A percentile compares a stretch with the other conserved stretches of the same genome.
These are phyloP conservation scores for Chaetomium tenue DNA, from an alignment of 495 filamentous ascomycete genomes.

Conservation along the genomic window DNA sequence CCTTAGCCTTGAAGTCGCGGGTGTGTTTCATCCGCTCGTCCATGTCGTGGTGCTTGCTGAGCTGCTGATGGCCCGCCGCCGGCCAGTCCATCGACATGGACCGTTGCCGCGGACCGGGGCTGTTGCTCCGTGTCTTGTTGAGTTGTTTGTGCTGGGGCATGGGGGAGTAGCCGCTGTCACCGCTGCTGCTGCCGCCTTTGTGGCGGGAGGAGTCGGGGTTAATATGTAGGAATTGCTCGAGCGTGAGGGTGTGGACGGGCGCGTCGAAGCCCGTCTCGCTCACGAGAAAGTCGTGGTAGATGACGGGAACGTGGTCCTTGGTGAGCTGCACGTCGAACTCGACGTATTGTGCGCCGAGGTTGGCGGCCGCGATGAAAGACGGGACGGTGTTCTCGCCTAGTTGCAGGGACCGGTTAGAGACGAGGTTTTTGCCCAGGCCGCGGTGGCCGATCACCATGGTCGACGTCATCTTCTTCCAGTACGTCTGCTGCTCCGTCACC, in stretches of 20 bases:
- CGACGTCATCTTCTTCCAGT: constrained; percentile 72
- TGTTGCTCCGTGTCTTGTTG: constrained; percentile 36
- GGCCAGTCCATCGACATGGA: constrained; percentile 49
- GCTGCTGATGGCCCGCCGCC: constrained; percentile 17
- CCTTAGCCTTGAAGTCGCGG: constrained; percentile 80
- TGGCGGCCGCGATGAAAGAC: constrained; percentile 95
- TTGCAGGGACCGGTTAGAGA: constrained; percentile 78
- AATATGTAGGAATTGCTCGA: constrained; percentile 91
- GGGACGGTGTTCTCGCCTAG: constrained; percentile 93
- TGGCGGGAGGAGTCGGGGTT: constrained; percentile 52
- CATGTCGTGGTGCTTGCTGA: constrained; percentile 53
- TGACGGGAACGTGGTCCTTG: constrained; percentile 97
- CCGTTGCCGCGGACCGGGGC: constrained; percentile 41
- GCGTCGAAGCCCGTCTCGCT: constrained; percentile 98
- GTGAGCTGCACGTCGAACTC: constrained; percentile 97
- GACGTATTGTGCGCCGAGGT: constrained; percentile 86
- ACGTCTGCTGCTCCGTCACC: constrained; percentile 83
- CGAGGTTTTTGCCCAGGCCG: constrained; percentile 87
- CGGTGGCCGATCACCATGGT: constrained; percentile 95
- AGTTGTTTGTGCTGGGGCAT: constrained; percentile 34
- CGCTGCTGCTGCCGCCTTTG: neutral
- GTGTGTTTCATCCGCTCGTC: constrained; percentile 96
- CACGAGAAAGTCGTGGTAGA: constrained; percentile 98
- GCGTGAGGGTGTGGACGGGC: constrained; percentile 88
- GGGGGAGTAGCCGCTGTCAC: neutral